phyloP scores from a whole-genome alignment of 768 basidiomycete species.

The Leccinum uliginosum region DNA sequence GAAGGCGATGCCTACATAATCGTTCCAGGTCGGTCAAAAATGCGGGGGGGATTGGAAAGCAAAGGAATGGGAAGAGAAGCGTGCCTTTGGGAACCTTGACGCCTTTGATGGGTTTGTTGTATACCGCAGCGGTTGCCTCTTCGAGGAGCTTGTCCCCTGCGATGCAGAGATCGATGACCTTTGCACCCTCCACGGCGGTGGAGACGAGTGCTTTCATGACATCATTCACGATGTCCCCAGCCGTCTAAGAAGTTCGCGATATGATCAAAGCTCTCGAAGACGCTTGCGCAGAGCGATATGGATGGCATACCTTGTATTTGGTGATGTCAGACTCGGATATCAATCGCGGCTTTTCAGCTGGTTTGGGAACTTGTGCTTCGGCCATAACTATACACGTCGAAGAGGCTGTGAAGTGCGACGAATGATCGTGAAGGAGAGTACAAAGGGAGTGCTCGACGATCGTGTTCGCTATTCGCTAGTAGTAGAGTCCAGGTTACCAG shows the following conservation, averaged over 20 bases:
- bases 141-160: constrained; percentile 94
- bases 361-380: constrained; percentile 45
- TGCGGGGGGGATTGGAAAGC: background rate
- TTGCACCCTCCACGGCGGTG: constrained; percentile 74
- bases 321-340: constrained; percentile 73
- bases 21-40: constrained; percentile 7
- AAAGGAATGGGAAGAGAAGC: constrained; percentile 16
- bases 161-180: constrained; percentile 83
- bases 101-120: constrained; percentile 88
- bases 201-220: constrained; percentile 84
- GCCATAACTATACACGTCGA: constrained; percentile 43
- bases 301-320: constrained; percentile 70
- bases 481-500: background rate
- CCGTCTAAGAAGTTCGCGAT: constrained; percentile 48
- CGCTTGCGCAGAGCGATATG: constrained; percentile 8
- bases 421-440: constrained; percentile 5
- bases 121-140: constrained; percentile 76
- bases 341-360: constrained; percentile 49
- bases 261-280: constrained; percentile 9
- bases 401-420: constrained; percentile 1
- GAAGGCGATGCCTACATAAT: constrained; percentile 75
- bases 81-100: constrained; percentile 84
- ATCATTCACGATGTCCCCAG: constrained; percentile 83
- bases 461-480: constrained; percentile 3
- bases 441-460: constrained; percentile 1